Conservation (phyloP, 2,329 filamentous ascomycete species). For the Elsinoe batatas region DNA sequence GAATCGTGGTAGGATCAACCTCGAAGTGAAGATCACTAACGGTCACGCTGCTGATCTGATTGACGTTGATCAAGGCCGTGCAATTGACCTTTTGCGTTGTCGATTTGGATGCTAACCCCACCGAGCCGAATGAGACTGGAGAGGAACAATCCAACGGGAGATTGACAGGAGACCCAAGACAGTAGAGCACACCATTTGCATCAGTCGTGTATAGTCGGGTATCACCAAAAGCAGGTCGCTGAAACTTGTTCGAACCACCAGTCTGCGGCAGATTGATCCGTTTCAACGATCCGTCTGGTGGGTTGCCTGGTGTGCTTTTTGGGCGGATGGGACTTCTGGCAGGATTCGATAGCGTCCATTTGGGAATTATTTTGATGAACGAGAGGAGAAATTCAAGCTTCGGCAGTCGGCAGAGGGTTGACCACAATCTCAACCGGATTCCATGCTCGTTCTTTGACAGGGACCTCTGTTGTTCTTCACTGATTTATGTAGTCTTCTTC, state of each 20-base stretch:
- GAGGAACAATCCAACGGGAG: constrained; percentile 33
- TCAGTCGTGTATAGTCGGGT: constrained; percentile 31
- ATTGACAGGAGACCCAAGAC: constrained; percentile 34
- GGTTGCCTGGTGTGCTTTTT: background rate
- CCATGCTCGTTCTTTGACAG: too few species aligned
- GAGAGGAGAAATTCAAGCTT: background rate
- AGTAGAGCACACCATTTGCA: constrained; percentile 25
- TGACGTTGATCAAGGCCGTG: constrained; percentile 31
- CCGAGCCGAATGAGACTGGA: constrained; percentile 32
- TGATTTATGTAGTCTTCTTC: too few species aligned
- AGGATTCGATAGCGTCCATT: background rate
- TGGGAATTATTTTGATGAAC: background rate
- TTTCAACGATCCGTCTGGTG: constrained; percentile 25
- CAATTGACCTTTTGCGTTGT: constrained; percentile 27
- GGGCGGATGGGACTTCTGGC: background rate
- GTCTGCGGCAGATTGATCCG: constrained; percentile 30
- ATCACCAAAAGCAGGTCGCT: constrained; percentile 33
- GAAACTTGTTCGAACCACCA: constrained; percentile 32
- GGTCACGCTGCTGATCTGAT: constrained; percentile 29
- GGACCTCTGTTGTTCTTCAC: too few species aligned
- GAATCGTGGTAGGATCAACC: constrained; percentile 31
- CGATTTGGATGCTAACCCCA: constrained; percentile 27
- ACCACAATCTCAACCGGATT: too few species aligned
- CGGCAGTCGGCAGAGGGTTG: background rate
- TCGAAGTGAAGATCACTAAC: constrained; percentile 30